Evolutionary conservation across 176 grass and related monocot species (phyloP), one percentile per base, ranked within the genome.

Genomic region (Calamus simplicifolius): DNA sequence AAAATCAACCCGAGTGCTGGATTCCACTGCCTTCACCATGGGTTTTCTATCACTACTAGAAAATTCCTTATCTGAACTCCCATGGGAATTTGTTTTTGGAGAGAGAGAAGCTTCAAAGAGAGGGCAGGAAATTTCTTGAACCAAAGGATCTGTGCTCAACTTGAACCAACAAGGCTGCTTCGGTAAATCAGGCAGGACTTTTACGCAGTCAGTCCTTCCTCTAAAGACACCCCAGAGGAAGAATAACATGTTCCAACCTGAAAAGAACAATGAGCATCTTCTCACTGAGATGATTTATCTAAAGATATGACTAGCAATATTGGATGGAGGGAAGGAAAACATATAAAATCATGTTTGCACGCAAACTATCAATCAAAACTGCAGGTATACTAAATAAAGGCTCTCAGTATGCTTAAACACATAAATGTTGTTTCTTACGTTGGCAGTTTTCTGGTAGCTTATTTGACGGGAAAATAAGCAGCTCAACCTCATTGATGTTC

Each of bases 391-490:
- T 5, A 54, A 16, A 26, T 25, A 8, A 43, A 43, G 10, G 10
- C 35, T 10, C 35, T 43, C 13, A 43, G 2, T 8, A 43, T 2
- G 3, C 8, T 43, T 43, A 2, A 43, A 12, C 13, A 8, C 35
- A 63, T 31, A 27, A 54, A 68, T 51, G 25, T 49, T 6, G 62
- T 26, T 52, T 62, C 85, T 83, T 92, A 98, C 94, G 85, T 78
- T 92, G 93, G 58, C 71, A 81, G 51, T 61, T 76, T 61, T 78
- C 69, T 23, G 87, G 81, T 70, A 98, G 77, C 61, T 85, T 86
- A 80, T 88, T 75, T 57, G 94, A 98, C n/a, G 88, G 54, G 52
- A 99, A 99, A 69, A 99, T 93, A 64, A 99, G 79, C 66, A 99
- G 84, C 64, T 93, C 79, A 61, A 56, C 52, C 26, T 70, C 81